Evolutionary conservation across 495 filamentous ascomycete species (phyloP).

Genomic region (Penicillium bialowiezense): DNA sequence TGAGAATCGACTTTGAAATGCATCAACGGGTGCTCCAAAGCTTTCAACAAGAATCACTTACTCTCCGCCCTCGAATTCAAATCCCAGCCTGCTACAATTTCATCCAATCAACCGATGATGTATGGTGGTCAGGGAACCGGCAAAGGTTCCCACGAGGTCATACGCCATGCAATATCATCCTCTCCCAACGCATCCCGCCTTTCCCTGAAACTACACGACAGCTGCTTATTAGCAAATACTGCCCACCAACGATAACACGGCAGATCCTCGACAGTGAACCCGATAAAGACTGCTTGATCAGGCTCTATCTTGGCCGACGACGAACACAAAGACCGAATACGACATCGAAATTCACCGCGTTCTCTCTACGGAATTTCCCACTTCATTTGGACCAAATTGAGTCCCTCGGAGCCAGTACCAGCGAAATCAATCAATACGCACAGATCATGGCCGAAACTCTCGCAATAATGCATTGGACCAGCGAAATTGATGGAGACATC

Average conservation of each 20-base stretch:
- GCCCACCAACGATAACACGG: slow-evolving; percentile 16
- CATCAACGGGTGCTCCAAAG: slow-evolving; percentile 20
- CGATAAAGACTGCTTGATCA: slow-evolving; percentile 43
- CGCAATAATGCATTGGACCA: slow-evolving; percentile 45
- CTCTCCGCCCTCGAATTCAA: slow-evolving; percentile 7
- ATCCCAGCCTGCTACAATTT: slow-evolving; percentile 20
- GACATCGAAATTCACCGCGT: slow-evolving; percentile 12
- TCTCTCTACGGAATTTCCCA: slow-evolving; percentile 46
- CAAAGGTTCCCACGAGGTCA: slow-evolving; percentile 26
- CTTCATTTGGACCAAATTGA: slow-evolving; percentile 50
- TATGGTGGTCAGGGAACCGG: slow-evolving; percentile 32
- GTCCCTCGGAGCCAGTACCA: slow-evolving; percentile 26
- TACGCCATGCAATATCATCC: slow-evolving; percentile 36
- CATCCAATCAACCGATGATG: slow-evolving; percentile 17
- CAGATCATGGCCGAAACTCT: slow-evolving; percentile 42
- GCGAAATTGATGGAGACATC: slow-evolving; percentile 43
- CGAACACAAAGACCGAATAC: slow-evolving; percentile 1
- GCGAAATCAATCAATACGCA: slow-evolving; percentile 19
- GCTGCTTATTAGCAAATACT: slow-evolving; percentile 32
- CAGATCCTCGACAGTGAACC: slow-evolving; percentile 25
- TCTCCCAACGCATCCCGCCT: slow-evolving; percentile 40
- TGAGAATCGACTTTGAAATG: slow-evolving; percentile 35
- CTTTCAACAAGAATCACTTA: background rate
- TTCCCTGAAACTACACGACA: slow-evolving; percentile 22
- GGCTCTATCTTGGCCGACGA: slow-evolving; percentile 45